Evolutionary conservation across 805 yeast species (phyloP), one percentile per base, ranked within the genome.

Genomic region (Kockiozyma suomiensis): DNA sequence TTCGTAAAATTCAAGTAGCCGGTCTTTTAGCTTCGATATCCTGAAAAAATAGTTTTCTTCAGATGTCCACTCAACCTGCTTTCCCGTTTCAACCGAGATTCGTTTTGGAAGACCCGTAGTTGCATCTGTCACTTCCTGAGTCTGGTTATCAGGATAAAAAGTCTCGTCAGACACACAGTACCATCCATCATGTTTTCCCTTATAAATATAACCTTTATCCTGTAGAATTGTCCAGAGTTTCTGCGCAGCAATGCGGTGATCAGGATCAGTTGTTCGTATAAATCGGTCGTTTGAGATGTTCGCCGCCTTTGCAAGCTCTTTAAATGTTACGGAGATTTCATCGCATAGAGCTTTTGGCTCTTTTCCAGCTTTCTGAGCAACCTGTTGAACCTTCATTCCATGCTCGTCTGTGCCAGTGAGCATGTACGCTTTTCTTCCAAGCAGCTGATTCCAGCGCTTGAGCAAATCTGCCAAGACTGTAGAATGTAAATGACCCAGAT

Each of bases 341-440:
- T 93, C 96, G 23, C 91, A 96, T 68, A 92, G 87, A 46, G 72
- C 70, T 68, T 86, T 80, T 0, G 97, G 90, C 0, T 75, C 75
- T n/a, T 73, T 70, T 0, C 79, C 78, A 5, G 78, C 79, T 58
- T 77, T 78, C 32, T 76, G 77, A 0, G 97, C 96, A 0, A 96
- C 97, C n/a, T 82, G 78, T 68, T 90, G 96, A 32, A 93, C 93
- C 76, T 94, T 94, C 56, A 91, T 75, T 0, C 99, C 99, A 72
- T 94, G 99, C 73, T 94, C 99, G 72, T 94, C 99, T 0, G 97
- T 92, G 0, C 99, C 99, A 0, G 98, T 94, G 5, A 89, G 82
- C 69, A 92, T 81, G 61, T 76, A 81, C 0, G 85, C 74, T 0
- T 82, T 73, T 3, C 75, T 70, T 1, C 80, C 74, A 8, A 74